Evolutionary conservation across 441 rosid species (phyloP).

Genomic region (Manihot esculenta): DNA sequence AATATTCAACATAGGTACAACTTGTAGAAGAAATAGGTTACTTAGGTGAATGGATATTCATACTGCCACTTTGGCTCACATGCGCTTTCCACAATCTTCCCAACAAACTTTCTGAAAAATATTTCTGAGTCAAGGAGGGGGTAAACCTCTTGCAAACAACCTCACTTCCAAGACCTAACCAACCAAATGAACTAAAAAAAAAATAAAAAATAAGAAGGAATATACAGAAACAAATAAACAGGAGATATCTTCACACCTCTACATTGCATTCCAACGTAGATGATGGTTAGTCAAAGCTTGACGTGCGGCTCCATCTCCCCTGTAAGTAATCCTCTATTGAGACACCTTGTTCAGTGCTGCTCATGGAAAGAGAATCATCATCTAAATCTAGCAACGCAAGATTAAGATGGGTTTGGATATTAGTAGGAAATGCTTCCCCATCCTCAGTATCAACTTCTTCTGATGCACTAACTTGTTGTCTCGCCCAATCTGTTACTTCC

Average conservation of each 20-base stretch:
- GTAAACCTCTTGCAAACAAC: slow-evolving; percentile 33
- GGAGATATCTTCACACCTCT: not conserved
- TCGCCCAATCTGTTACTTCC: slow-evolving; percentile 74
- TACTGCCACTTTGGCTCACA: not conserved
- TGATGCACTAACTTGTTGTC: slow-evolving; percentile 46
- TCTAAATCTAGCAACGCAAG: slow-evolving; percentile 78
- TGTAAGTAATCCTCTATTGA: slow-evolving; percentile 70
- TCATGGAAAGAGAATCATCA: slow-evolving; percentile 58
- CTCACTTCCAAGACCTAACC: slow-evolving; percentile 48
- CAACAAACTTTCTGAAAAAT: no score
- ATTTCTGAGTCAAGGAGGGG: slow-evolving; percentile 39
- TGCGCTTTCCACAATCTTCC: not conserved
- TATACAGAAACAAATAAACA: slow-evolving; percentile 10
- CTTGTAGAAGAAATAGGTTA: no score
- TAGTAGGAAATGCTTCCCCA: slow-evolving; percentile 45
- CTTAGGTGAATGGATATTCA: no score
- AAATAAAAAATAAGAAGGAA: not conserved
- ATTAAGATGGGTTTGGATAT: slow-evolving; percentile 76
- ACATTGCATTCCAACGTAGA: not conserved
- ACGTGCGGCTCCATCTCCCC: slow-evolving; percentile 76
- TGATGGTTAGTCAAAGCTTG: slow-evolving; percentile 55
- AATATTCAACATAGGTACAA: not conserved
- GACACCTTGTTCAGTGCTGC: slow-evolving; percentile 55
- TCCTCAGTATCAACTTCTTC: slow-evolving; percentile 42
- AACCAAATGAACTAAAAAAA: not conserved